Conservation (phyloP, 2,329 filamentous ascomycete genomes). For the Seiridium cupressi region DNA sequence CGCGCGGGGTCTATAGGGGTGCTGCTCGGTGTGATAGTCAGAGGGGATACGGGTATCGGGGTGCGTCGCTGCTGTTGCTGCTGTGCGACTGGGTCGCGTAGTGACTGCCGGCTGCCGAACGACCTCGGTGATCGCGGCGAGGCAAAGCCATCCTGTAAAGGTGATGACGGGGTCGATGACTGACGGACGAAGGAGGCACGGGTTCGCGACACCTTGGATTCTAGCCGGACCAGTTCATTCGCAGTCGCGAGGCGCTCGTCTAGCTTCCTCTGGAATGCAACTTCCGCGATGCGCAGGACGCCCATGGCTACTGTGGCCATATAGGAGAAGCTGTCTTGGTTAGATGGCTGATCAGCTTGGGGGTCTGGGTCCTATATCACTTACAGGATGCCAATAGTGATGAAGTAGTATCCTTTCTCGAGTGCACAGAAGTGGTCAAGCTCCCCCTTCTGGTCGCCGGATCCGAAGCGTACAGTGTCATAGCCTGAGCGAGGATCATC, state of each 20-base stretch:
- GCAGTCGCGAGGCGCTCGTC: constrained; percentile 20
- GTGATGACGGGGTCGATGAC: neutral
- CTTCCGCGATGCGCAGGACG: constrained; percentile 27
- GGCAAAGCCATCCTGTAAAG: neutral
- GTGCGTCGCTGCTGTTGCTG: neutral
- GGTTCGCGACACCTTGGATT: constrained; percentile 19
- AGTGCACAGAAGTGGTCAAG: constrained; percentile 28
- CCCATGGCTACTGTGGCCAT: constrained; percentile 26
- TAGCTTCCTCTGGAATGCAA: constrained; percentile 22
- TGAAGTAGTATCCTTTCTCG: constrained; percentile 30
- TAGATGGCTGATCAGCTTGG: neutral
- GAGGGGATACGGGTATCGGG: constrained; percentile 18
- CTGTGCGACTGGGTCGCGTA: neutral
- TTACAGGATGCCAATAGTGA: constrained; percentile 28
- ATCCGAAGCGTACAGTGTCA: constrained; percentile 29
- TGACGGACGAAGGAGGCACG: constrained; percentile 13
- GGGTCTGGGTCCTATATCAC: neutral
- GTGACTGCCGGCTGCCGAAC: neutral
- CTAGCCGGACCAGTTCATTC: constrained; percentile 19
- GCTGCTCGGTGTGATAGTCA: constrained; percentile 8
- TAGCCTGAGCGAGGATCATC: constrained; percentile 18
- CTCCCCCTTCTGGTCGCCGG: constrained; percentile 18
- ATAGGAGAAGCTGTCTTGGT: constrained; percentile 22
- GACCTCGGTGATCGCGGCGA: constrained; percentile 2
- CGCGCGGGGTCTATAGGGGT: constrained; percentile 6